Evolutionary conservation across 495 filamentous ascomycete genomes (phyloP), one percentile per base, ranked within the genome.

Genomic region (Aspergillus homomorphus): DNA sequence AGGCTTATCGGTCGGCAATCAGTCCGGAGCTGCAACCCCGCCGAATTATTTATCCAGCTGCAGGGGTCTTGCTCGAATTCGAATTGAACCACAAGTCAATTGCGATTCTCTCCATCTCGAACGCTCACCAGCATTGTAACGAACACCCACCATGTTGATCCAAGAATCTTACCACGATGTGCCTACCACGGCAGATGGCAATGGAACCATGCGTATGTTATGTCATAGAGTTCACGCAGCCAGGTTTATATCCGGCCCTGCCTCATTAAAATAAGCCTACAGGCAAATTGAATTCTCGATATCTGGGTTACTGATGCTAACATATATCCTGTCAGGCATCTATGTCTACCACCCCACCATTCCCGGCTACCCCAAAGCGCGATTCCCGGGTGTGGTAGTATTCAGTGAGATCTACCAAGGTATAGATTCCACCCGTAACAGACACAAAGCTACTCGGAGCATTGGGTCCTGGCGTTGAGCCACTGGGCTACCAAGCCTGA

Each of bases 401-500:
- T 98, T 96, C 72, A 92, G 88, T 69, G 92, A 97, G 75, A 97
- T 97, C 63, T 97, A 97, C 67, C 92, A 97, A 86, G 92, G 91
- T 91, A 72, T 21, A 65, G 53, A 16, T 23, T 6, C 6, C 10
- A 16, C 24, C 20, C 38, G 44, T 33, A 14, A 28, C 15, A 26
- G 38, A 45, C 16, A 8, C 51, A 16, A 1, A 45, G 30, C 33
- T 12, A 19, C 28, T 24, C 30, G 16, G 6, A 18, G 21, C 23
- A 41, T 15, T 10, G 8, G 38, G 19, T 30, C 30, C 22, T 28
- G 20, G 4, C 44, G 16, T 21, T 49, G 24, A 18, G 49, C 24
- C 33, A 19, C 16, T 49, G 21, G 1, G 23, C 22, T 8, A 45
- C 26, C 51, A 12, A 10, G 10, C 33, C 33, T 38, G 33, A 38